Evolutionary conservation across 2,329 filamentous ascomycete genomes (phyloP), one percentile per base, ranked within the genome.

Genomic region (Rhinocladiella mackenziei): DNA sequence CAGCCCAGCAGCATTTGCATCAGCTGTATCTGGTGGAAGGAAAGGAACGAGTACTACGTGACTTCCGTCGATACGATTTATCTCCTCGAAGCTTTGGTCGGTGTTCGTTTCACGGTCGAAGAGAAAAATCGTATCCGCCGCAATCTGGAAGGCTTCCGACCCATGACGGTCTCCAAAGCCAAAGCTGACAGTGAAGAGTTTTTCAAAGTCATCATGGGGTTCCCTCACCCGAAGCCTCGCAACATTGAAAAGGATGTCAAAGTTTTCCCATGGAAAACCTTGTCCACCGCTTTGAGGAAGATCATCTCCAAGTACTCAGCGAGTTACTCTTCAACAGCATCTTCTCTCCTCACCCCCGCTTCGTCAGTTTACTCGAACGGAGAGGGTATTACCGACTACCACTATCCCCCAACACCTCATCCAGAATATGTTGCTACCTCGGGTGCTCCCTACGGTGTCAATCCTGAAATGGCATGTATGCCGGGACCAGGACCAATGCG

Each of bases 201-300:
- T 66, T 97, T 97, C 80, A 96, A 96, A 71, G 77, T 96, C 58
- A 97, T 98, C 68, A 98, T 98, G 92, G 87, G 81, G 1, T 97
- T 97, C 62, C 88, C 89, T 9, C 86, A 84, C 49, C 92, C 92
- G 2, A 97, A 97, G 68, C 92, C 92, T 13, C 78, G 92, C 51
- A 96, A 97, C 62, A 98, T 98, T 54, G 92, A 97, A 72, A 98
- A 98, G 71, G 91, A 97, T 60, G 89, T 98, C 62, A 98, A 98
- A 70, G 92, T 97, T 9, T 98, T 97, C 61, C 84, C 89, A 3
- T 98, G 92, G 92, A 92, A 89, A 66, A 87, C 92, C 48, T 75
- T 98, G 32, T 78, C 80, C 36, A 78, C 81, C 48, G 91, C 92
- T 0, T 75, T 98, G 55, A 94, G 94, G 76, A 98, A 98, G 74